Base-by-base conservation (phyloP, 352 stramenopile genomes). In the Phytophthora idaei region DNA sequence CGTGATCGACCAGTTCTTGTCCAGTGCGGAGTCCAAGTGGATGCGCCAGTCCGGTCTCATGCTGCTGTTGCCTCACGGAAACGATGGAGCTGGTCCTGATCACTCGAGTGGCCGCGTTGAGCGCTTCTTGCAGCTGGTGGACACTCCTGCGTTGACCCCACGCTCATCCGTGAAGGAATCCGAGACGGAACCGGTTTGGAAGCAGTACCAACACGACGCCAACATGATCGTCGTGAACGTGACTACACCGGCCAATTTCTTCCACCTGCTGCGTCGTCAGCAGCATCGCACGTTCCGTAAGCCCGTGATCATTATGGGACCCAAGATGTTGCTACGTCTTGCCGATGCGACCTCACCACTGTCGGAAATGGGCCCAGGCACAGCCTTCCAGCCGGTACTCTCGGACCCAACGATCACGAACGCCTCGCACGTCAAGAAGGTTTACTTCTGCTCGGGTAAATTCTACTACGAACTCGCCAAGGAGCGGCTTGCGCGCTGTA, bases 221-320 rank as follows among this genome's bases (percentile, higher is more conserved):
- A 97, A 97, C 73, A 78, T 96, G 56, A 92, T 94, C 56, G 87
- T 97, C 9, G 79, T 82, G 45, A 93, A 94, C 55, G 67, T 87
- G 37, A 96, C 84, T 37, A 97, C 89, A 14, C 95, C 97, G 1
- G 96, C 95, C 37, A 98, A 99, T 73, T 99, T 98, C 74, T 99
- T 99, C 77, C 95, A 99, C 67, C 80, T 95, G 62, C 78, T 99
- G 58, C 91, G 95, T 67, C 90, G 96, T 61, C 96, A 98, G 62
- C 84, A 94, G 53, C 66, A 80, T 6, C 87, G 86, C 5, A 36
- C 64, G 25, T 95, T 92, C 77, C 85, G 84, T 57, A 94, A 94
- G 31, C 87, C 87, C 1, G 46, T 90, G 9, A 74, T 93, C 21
- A 77, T 90, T 17, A 93, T 95, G 81, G 83, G 78, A 1, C 87